A percentile compares a stretch with the other conserved stretches of the same genome.
These are phyloP conservation scores for Beauveria australis DNA, from an alignment of 2,329 filamentous ascomycete species.

Conservation along the genomic window DNA sequence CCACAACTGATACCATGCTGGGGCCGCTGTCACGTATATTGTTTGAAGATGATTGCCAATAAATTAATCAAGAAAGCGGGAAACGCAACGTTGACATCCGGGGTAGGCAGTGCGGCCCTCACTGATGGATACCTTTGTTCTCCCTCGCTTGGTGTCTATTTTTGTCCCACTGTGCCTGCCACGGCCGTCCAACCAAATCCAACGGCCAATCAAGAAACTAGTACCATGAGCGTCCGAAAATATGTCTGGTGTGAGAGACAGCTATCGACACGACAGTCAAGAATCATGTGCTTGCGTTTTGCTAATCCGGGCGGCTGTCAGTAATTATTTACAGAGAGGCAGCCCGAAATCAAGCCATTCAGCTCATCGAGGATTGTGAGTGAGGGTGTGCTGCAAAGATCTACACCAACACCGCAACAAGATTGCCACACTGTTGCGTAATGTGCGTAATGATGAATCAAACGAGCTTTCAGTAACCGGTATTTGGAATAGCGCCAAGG, in stretches of 20 bases:
- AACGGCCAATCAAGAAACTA: background rate
- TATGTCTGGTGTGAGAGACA: background rate
- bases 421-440: background rate
- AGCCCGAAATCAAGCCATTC: conserved; percentile 7
- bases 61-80: background rate
- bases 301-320: background rate
- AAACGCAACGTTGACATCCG: background rate
- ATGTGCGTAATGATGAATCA: no score
- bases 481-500: conserved; percentile 5
- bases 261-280: background rate
- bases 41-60: conserved; percentile 9
- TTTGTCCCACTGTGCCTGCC: background rate
- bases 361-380: background rate
- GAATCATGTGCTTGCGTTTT: background rate
- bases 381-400: background rate
- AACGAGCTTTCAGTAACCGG: background rate
- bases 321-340: background rate
- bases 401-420: background rate
- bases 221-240: background rate
- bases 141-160: background rate
- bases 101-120: background rate
- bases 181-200: background rate
- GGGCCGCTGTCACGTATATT: background rate
- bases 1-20: background rate
- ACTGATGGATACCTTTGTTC: background rate